Evolutionary conservation across 139 green algal genomes (phyloP).

Genomic region (Chlorella sp.): DNA sequence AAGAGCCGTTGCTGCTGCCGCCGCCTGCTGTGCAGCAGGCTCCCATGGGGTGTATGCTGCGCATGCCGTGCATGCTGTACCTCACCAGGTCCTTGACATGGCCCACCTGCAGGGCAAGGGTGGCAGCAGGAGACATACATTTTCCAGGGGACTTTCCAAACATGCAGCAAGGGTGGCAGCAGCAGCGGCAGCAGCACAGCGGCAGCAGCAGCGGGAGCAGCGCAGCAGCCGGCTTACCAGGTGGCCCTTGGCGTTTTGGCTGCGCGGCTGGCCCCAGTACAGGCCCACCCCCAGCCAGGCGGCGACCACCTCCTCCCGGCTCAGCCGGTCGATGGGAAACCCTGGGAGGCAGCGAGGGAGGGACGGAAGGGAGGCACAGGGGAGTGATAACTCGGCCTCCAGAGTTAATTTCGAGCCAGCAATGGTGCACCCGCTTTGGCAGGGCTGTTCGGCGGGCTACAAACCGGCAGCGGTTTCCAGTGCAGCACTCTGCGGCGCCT

Average conservation of each 20-base stretch:
- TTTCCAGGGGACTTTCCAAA: too few relatives aligned
- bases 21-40: too few relatives aligned
- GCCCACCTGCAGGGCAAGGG: neutral
- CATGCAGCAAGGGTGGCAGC: neutral
- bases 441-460: too few relatives aligned
- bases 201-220: neutral
- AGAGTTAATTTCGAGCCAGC: too few relatives aligned
- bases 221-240: constrained; percentile 45
- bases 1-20: too few relatives aligned
- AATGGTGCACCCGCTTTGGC: too few relatives aligned
- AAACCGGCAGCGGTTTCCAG: too few relatives aligned
- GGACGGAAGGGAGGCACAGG: too few relatives aligned
- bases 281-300: constrained; percentile 63
- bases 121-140: neutral
- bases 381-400: too few relatives aligned
- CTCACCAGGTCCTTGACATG: constrained; percentile 44
- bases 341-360: neutral
- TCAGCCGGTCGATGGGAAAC: constrained; percentile 63
- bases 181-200: neutral
- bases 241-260: constrained; percentile 75
- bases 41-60: too few relatives aligned
- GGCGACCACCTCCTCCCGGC: constrained; percentile 50
- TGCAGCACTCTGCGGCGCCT: too few relatives aligned
- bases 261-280: constrained; percentile 55
- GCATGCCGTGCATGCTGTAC: too few relatives aligned